phyloP scores from a whole-genome alignment of 306 rosid genomes.

The Fragaria nilgerrensis region DNA sequence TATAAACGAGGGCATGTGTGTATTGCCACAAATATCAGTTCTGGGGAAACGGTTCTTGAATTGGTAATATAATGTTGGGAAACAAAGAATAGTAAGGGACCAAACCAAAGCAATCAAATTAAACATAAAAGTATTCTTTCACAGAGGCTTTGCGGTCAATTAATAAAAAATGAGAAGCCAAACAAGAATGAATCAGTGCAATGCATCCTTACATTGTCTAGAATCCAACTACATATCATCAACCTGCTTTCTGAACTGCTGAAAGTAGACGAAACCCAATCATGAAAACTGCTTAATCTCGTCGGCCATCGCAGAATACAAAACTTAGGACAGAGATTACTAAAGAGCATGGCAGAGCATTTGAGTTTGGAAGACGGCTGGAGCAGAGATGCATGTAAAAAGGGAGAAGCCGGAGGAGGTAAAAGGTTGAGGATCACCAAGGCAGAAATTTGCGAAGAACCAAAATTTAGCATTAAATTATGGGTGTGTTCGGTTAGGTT shows the following conservation, averaged over 20 bases:
- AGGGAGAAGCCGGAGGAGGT: too few relatives aligned
- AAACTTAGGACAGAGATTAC: too few relatives aligned
- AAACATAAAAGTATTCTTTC: neutral
- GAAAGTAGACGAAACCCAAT: neutral
- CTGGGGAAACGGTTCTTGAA: neutral
- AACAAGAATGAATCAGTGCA: neutral
- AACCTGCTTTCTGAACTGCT: neutral
- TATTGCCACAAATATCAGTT: neutral
- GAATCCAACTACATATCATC: neutral
- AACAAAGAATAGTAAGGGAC: neutral
- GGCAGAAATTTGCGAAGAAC: too few relatives aligned
- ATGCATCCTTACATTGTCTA: neutral
- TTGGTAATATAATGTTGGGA: neutral
- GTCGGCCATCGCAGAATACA: neutral
- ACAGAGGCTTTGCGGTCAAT: neutral
- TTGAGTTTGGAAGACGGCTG: neutral
- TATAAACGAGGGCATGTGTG: neutral
- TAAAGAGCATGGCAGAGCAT: neutral
- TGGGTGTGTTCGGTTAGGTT: too few relatives aligned
- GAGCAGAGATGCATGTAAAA: neutral
- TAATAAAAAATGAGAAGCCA: neutral
- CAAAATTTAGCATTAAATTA: too few relatives aligned
- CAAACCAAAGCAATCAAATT: neutral
- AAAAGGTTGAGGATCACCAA: too few relatives aligned
- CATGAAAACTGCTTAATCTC: neutral